Evolutionary conservation across 805 yeast genomes (phyloP), one percentile per base, ranked within the genome.

Genomic region (Candida coquimbonensis): DNA sequence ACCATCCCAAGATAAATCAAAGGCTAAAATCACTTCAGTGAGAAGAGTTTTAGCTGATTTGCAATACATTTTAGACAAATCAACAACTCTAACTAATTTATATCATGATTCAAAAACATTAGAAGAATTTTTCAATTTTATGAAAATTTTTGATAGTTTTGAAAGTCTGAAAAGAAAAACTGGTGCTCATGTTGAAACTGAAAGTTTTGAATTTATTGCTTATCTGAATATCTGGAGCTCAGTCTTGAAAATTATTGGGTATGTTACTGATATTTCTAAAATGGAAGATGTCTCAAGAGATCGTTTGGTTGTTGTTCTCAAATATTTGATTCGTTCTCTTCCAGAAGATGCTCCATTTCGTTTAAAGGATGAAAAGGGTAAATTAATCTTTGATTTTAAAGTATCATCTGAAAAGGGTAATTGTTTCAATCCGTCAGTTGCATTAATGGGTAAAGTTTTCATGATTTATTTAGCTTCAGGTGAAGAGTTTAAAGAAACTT

Each of bases 111-210:
- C 31, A 29, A 29, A 4, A 29, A 29, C 31, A 29, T 29, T 29
- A 11, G 60, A 64, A 21, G 69, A 66, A 43, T 57, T 33, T 11
- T 42, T 81, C 37, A 57, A 73, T 32, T 45, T 80, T 1, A 58
- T 77, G 3, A 59, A 72, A 11, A 64, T 80, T n/a, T 65, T 80
- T 26, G 69, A 74, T 44, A 59, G 68, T 16, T 82, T 79, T 57
- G 84, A 82, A 54, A 79, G 81, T 24, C 62, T 82, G 27, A 68
- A 61, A 46, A 70, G 88, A 48, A 81, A 80, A 50, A 69, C 69
- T 38, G 91, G 88, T 11, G 82, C 80, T 8, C 91, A 84, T 63
- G 86, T 83, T 29, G 75, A 76, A 45, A 69, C 68, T 43, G 88
- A 83, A 54, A 68, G 69, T 36, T 66, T 66, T 27, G 76, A 70